A percentile compares a stretch with the other conserved stretches of the same genome.
Evolutionary conservation across 768 basidiomycete species (phyloP).

Genomic region (Lactifluus subvellereus): DNA sequence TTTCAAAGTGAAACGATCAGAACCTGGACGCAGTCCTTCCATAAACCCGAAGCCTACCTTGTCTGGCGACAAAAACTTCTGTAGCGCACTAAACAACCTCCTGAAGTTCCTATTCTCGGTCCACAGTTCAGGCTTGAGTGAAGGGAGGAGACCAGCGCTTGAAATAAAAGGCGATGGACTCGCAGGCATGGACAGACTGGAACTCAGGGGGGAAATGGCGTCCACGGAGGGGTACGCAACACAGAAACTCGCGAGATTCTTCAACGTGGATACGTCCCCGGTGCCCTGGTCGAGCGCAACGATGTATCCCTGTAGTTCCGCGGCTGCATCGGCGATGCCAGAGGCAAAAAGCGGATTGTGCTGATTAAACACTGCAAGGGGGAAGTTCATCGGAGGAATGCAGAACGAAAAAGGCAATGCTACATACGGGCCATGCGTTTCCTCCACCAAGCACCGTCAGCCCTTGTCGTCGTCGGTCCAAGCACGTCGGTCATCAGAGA

Average conservation of each 20-base stretch:
- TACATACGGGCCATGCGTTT: slow-evolving; percentile 66
- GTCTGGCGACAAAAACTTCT: slow-evolving; percentile 54
- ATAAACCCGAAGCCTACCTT: slow-evolving; percentile 42
- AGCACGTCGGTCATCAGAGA: slow-evolving; percentile 45
- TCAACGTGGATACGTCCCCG: slow-evolving; percentile 50
- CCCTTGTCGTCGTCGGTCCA: slow-evolving; percentile 49
- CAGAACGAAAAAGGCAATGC: background rate
- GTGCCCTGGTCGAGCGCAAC: slow-evolving; percentile 46
- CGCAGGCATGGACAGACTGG: slow-evolving; percentile 43
- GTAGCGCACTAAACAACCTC: slow-evolving; percentile 57
- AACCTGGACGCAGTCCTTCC: slow-evolving; percentile 6
- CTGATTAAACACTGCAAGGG: slow-evolving; percentile 42
- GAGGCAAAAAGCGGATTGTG: slow-evolving; percentile 40
- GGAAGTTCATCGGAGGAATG: background rate
- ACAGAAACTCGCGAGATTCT: slow-evolving; percentile 62
- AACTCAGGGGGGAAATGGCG: slow-evolving; percentile 48
- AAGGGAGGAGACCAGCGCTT: slow-evolving; percentile 37
- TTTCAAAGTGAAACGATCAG: slow-evolving; percentile 18
- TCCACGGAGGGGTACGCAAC: slow-evolving; percentile 51
- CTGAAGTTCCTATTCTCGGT: slow-evolving; percentile 65
- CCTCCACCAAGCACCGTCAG: slow-evolving; percentile 81
- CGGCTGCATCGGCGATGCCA: slow-evolving; percentile 36
- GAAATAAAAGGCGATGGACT: slow-evolving; percentile 54
- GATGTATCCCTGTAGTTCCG: slow-evolving; percentile 52
- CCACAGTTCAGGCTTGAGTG: slow-evolving; percentile 61